A percentile compares a stretch with the other conserved stretches of the same genome.
These are phyloP conservation scores for Fusarium sp. DNA, from an alignment of 2,329 filamentous ascomycete genomes.

Conservation along the genomic window DNA sequence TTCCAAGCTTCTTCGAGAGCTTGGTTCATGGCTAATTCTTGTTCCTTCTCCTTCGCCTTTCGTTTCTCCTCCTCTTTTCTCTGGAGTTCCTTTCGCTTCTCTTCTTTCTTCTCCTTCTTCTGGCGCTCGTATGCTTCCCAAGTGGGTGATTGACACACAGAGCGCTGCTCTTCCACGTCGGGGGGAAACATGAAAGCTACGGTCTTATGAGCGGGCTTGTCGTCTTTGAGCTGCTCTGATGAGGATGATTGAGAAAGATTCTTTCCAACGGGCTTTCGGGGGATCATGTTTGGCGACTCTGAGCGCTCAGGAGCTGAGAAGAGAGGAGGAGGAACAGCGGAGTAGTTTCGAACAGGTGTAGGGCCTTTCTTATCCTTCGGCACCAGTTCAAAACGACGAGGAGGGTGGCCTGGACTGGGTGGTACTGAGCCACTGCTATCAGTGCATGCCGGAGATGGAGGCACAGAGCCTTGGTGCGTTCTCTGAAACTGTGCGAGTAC, in stretches of 20 bases:
- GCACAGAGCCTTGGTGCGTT: constrained; percentile 28
- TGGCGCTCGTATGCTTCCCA: constrained; percentile 67
- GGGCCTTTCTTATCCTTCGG: constrained; percentile 39
- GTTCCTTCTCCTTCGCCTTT: constrained; percentile 37
- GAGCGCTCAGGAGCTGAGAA: constrained; percentile 24
- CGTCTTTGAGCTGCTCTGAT: constrained; percentile 21
- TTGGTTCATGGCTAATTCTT: constrained; percentile 25
- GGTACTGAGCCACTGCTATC: constrained; percentile 29
- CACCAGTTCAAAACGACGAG: constrained; percentile 41
- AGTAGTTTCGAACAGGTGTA: constrained; percentile 41
- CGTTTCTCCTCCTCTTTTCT: constrained; percentile 46
- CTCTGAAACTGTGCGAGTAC: constrained; percentile 22
- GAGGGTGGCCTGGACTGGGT: constrained; percentile 31
- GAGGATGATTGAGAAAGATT: constrained; percentile 8
- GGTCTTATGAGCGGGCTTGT: constrained; percentile 42
- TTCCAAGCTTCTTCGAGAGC: constrained; percentile 40
- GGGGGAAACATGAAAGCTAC: constrained; percentile 48
- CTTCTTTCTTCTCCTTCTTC: constrained; percentile 63
- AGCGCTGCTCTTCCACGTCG: constrained; percentile 44
- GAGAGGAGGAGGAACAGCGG: constrained; percentile 31
- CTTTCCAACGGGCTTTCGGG: constrained; percentile 28
- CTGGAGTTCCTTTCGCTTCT: constrained; percentile 54
- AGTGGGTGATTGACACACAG: constrained; percentile 69
- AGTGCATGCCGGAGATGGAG: constrained; percentile 27
- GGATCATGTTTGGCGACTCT: constrained; percentile 25